Percentiles rank a stretch among this genome's conserved stretches.
These are phyloP conservation scores for Rosa hybrid DNA, from an alignment of 331 rosid genomes.

Conservation along the genomic window DNA sequence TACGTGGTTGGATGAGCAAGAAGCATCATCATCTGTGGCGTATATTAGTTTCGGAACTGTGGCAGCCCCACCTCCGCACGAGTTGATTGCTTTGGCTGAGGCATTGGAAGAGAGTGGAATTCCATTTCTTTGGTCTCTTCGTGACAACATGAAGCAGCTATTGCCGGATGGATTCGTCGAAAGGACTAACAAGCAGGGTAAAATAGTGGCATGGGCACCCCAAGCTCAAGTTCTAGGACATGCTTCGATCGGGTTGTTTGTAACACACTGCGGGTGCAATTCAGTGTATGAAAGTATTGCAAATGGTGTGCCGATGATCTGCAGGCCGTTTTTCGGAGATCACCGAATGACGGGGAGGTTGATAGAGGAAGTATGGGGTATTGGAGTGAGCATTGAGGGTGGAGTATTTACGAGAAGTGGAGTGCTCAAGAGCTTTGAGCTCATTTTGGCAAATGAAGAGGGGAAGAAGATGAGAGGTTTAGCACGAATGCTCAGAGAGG, in stretches of 20 bases:
- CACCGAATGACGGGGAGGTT: constrained; percentile 38
- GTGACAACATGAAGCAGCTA: constrained; percentile 16
- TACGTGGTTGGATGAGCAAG: constrained; percentile 42
- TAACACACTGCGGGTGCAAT: constrained; percentile 52
- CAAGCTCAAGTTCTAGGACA: constrained; percentile 44
- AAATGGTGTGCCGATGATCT: constrained; percentile 52
- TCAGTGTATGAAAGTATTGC: constrained; percentile 41
- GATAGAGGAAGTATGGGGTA: constrained; percentile 48
- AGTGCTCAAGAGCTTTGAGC: constrained; percentile 35
- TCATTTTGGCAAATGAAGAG: constrained; percentile 31
- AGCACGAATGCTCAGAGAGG: constrained; percentile 11
- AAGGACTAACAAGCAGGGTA: constrained; percentile 29
- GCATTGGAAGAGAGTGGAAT: constrained; percentile 41
- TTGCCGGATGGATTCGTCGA: constrained; percentile 45
- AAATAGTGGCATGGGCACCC: constrained; percentile 54
- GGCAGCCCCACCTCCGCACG: constrained; percentile 35
- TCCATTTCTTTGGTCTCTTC: constrained; percentile 56
- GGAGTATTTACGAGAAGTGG: constrained; percentile 40
- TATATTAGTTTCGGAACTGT: constrained; percentile 50
- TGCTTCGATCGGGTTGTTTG: constrained; percentile 35
- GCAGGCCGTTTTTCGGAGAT: constrained; percentile 52
- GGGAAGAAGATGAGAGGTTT: constrained; percentile 38
- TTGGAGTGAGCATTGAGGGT: constrained; percentile 41
- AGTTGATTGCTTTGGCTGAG: constrained; percentile 43
- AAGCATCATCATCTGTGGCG: constrained; percentile 13